Base-by-base conservation (phyloP, 495 filamentous ascomycete species). In the Daldinia decipiens region DNA sequence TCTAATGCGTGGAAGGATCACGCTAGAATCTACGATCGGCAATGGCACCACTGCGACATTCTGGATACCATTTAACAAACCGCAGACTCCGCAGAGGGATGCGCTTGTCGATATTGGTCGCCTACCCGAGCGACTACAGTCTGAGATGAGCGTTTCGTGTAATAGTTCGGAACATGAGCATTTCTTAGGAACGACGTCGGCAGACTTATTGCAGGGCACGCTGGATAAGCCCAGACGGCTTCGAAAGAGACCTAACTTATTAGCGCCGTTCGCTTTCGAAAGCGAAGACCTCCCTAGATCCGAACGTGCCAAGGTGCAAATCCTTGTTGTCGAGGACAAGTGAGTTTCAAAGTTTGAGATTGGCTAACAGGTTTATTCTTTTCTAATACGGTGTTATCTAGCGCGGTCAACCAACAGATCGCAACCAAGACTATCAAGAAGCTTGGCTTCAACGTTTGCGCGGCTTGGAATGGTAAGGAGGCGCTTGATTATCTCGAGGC, bases 321-420 rank as follows among this genome's bases (percentile, higher is more conserved):
- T 93, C 29, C 77, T 93, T n/a, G 84, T 95, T 2, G 93, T 93
- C 3, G 92, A 95, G 76, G 92, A 95, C 78, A 94, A 94, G 82
- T 86, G 74, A 79, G 71, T 67, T 57, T 6, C 21, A 6, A 4
- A 3, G 29, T 75, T 51, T 12, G 19, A 47, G 15, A 36, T 17
- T 51, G 71, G 43, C 15, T 17, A 12, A 19, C 15, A 31, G 38
- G 56, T 8, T 39, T 38, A n/a, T 5, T 64, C 12, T 59, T 73
- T 67, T 59, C 59, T 59, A 69, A 67, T 54, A 78, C 56, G 79
- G 68, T 55, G 2, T 15, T 8, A 53, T 54, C 0, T 56, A 85
- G 82, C 71, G 84, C 88, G 8, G 87, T 93, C 55, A 94, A 92
- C 76, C 91, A 93, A 69, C 88, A 93, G 74, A 93, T 94, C 39